Evolutionary conservation across 1,284 basidiomycete species (phyloP).

Genomic region (Papiliotrema terrestris): DNA sequence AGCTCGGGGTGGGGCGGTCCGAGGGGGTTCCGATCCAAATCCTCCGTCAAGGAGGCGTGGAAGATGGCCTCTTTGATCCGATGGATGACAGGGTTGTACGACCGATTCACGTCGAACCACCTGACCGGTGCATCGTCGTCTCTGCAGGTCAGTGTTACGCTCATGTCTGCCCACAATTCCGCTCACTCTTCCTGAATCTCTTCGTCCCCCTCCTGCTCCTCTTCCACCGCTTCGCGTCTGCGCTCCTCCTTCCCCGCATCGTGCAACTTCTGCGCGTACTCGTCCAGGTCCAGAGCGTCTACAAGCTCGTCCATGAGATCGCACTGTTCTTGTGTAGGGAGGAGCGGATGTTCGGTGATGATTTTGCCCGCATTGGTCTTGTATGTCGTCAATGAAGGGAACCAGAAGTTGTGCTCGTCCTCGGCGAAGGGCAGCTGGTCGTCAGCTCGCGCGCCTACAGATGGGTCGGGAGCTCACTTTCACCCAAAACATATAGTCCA

Average conservation of each 20-base stretch:
- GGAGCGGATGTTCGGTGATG: constrained; percentile 69
- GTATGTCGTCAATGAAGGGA: constrained; percentile 74
- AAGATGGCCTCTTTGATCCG: constrained; percentile 88
- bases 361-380: constrained; percentile 71
- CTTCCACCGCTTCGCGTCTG: constrained; percentile 5
- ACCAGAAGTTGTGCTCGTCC: constrained; percentile 81
- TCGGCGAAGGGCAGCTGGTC: constrained; percentile 87
- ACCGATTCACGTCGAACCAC: constrained; percentile 74
- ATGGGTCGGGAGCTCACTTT: constrained; percentile 55
- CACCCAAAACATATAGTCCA: constrained; percentile 77
- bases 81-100: constrained; percentile 87
- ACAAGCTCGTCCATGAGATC: constrained; percentile 82
- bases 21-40: constrained; percentile 68
- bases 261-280: constrained; percentile 18
- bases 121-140: constrained; percentile 53
- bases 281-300: constrained; percentile 74
- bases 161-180: neutral
- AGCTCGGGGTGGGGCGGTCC: constrained; percentile 81
- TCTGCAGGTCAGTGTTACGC: neutral
- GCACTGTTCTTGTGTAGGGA: constrained; percentile 76
- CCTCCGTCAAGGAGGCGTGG: constrained; percentile 72
- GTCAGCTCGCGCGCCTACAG: neutral
- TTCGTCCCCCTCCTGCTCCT: constrained; percentile 13
- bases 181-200: constrained; percentile 20
- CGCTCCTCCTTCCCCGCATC: constrained; percentile 11